Base-by-base conservation (phyloP, 1,284 basidiomycete genomes). In the Phlebopus sp. region DNA sequence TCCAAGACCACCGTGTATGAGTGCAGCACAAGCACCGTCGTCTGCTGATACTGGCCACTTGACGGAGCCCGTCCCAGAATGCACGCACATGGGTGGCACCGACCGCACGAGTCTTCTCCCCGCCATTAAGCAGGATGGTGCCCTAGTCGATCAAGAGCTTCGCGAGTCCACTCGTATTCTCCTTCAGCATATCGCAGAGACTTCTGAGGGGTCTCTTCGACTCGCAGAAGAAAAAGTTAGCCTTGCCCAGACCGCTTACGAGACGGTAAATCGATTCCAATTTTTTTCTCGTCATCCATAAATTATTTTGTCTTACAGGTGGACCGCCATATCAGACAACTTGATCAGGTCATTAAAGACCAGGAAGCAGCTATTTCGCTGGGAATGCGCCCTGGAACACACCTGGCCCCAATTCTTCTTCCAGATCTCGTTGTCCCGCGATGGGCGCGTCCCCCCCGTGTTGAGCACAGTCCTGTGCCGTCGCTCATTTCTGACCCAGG, bases 281-380 rank as follows among this genome's bases (percentile, higher is more conserved):
- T 55, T 30, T 36, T 18, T 47, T 45, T 25, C n/a, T 4, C 7
- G 17, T 48, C 34, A 10, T 42, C 55, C 44, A 49, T 34, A 36
- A 32, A 40, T 14, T 30, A n/a, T 21, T 45, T 21, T 38, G 40
- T 36, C 35, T 37, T 29, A 40, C 42, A 75, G 86, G 75, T 87
- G 9, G 83, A 86, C 51, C 73, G 86, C 39, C 84, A 89, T 57
- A 80, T 85, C 19, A 77, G 82, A n/a, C 72, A 86, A 44, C 68
- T 90, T 10, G 84, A 88, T 51, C 81, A 86, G 57, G 81, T 82
- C 21, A 86, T 90, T 51, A 79, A 79, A 51, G 86, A 89, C 54
- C 84, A 87, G 59, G 81, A 87, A 60, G 72, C 75, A 17, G 72
- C 76, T 10, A 72, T 86, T 34, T 74, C 76, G 29, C 67, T 78